phyloP scores from a whole-genome alignment of 1,139 yeast genomes.

The Yamadazyma atlantica region DNA sequence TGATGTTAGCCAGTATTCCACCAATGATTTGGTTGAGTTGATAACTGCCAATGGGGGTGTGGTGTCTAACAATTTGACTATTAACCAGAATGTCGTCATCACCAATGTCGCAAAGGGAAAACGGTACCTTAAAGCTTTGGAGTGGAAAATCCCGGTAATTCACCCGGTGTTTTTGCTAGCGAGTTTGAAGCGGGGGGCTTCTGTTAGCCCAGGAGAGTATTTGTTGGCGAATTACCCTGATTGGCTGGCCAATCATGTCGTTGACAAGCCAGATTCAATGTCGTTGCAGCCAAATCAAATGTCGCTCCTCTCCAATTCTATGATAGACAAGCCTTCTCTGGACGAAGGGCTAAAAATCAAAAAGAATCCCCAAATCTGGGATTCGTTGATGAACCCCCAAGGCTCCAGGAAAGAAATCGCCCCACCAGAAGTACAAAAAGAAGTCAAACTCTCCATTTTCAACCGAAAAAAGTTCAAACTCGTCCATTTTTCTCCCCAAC shows the following conservation, averaged over 20 bases:
- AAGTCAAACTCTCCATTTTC: constrained; percentile 7
- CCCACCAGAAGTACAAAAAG: constrained; percentile 1
- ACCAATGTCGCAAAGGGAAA: constrained; percentile 57
- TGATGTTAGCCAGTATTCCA: constrained; percentile 3
- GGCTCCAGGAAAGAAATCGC: background rate
- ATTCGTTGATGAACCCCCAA: constrained; percentile 31
- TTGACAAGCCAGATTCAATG: constrained; percentile 13
- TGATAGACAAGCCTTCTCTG: constrained; percentile 6
- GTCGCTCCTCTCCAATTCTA: constrained; percentile 6
- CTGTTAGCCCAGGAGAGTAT: constrained; percentile 50
- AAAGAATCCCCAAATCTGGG: constrained; percentile 42
- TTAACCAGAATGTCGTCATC: constrained; percentile 50
- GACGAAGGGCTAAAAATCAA: constrained; percentile 19
- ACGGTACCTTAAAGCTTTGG: constrained; percentile 60
- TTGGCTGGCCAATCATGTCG: constrained; percentile 6
- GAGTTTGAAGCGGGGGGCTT: constrained; percentile 59
- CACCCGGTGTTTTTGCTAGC: constrained; percentile 78
- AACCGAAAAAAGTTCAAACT: constrained; percentile 11
- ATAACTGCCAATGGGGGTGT: constrained; percentile 59
- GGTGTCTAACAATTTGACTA: constrained; percentile 56
- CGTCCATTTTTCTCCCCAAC: constrained; percentile 7
- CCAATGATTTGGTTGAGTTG: constrained; percentile 17
- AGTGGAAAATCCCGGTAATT: constrained; percentile 68
- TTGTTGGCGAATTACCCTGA: constrained; percentile 23
- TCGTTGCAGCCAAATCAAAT: too few relatives aligned